Evolutionary conservation across 2,329 filamentous ascomycete genomes (phyloP).

Genomic region (Aspergillus hortae): DNA sequence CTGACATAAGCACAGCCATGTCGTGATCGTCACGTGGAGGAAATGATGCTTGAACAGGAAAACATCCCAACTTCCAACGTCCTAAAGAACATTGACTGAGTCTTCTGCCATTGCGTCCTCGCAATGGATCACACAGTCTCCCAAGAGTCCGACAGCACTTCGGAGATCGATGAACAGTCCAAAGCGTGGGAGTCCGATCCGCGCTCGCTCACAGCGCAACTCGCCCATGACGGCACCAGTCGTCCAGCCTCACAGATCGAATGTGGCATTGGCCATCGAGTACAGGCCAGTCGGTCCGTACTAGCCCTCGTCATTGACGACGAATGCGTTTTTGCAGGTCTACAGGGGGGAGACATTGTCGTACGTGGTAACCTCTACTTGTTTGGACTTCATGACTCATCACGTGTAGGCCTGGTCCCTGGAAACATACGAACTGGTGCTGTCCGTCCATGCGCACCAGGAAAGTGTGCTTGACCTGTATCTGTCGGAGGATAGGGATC

Average conservation of each 20-base stretch:
- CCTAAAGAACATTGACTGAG: conserved; percentile 19
- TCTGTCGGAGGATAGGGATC: conserved; percentile 67
- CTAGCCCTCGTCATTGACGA: conserved; percentile 79
- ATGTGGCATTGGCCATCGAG: conserved; percentile 41
- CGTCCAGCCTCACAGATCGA: conserved; percentile 22
- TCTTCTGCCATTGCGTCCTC: conserved; percentile 13
- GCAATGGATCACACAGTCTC: conserved; percentile 30
- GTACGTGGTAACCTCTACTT: conserved; percentile 39
- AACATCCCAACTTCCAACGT: background rate
- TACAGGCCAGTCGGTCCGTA: conserved; percentile 41
- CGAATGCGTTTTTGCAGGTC: conserved; percentile 82
- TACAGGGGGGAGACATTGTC: conserved; percentile 88
- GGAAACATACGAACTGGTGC: conserved; percentile 76
- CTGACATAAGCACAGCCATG: background rate
- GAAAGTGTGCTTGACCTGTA: conserved; percentile 85
- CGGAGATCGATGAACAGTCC: conserved; percentile 34
- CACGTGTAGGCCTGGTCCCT: conserved; percentile 70
- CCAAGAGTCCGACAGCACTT: conserved; percentile 31
- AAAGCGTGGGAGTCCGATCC: conserved; percentile 31
- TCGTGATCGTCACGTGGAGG: background rate
- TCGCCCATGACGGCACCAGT: conserved; percentile 17
- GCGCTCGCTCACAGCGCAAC: conserved; percentile 16
- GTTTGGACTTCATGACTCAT: conserved; percentile 8
- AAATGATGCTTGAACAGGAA: background rate
- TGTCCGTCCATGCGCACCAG: conserved; percentile 81